These are phyloP conservation scores for Neostapfia colusana DNA, from an alignment of 176 grass and related monocot genomes.

Conservation along the genomic window DNA sequence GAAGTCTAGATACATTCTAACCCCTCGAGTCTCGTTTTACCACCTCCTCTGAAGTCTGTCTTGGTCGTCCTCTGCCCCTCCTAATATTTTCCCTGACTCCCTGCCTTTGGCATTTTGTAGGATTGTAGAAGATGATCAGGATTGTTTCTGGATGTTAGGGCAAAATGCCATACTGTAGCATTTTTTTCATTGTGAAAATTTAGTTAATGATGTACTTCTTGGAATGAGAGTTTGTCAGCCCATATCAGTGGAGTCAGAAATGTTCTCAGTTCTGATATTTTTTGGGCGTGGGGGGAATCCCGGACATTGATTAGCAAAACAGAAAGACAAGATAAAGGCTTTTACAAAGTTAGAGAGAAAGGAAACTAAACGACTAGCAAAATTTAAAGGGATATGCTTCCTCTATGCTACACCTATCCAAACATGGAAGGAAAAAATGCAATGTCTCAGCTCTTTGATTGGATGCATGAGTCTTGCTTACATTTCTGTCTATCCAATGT, in stretches of 20 bases:
- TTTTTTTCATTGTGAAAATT: not conserved
- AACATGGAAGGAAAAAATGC: not conserved
- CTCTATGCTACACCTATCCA: not conserved
- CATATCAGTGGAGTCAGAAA: conserved; percentile 7
- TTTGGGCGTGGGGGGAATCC: too few species aligned
- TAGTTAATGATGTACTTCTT: conserved; percentile 7
- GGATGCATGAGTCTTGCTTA: not conserved
- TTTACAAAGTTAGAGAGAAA: not conserved
- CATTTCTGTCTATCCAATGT: not conserved
- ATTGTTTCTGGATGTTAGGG: too few species aligned
- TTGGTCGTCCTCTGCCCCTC: too few species aligned
- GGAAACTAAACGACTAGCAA: not conserved
- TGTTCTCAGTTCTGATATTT: not conserved
- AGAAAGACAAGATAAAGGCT: not conserved
- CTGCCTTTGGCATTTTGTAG: too few species aligned
- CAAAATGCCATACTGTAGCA: not conserved
- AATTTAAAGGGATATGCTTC: not conserved
- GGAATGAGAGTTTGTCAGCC: not conserved
- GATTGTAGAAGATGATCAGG: too few species aligned
- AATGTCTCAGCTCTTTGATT: not conserved
- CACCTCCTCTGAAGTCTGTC: too few species aligned
- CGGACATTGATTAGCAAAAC: too few species aligned
- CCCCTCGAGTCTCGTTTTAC: too few species aligned
- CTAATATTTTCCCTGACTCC: too few species aligned
- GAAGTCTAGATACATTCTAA: too few species aligned